Conservation (phyloP, 2,329 filamentous ascomycete species). For the Grosmannia penicillata region DNA sequence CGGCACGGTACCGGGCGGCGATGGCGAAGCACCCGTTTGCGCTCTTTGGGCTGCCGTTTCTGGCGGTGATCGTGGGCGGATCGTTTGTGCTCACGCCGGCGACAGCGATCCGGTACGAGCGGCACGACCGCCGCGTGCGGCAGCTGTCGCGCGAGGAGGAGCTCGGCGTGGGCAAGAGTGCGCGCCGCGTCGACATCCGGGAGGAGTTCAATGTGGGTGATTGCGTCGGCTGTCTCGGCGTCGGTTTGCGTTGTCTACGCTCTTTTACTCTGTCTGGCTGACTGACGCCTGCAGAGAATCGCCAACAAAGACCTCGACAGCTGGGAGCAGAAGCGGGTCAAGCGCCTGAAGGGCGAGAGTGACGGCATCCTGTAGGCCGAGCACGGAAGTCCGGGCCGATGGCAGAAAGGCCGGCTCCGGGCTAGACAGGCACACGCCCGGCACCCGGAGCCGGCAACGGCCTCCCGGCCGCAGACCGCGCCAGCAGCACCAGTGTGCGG, state of each 20-base stretch:
- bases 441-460: too few species aligned
- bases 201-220: constrained; percentile 77
- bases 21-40: constrained; percentile 74
- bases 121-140: constrained; percentile 77
- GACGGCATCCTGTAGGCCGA: constrained; percentile 58
- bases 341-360: constrained; percentile 76
- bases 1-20: constrained; percentile 58
- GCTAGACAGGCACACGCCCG: too few species aligned
- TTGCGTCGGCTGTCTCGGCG: neutral
- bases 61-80: constrained; percentile 75
- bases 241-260: too few species aligned
- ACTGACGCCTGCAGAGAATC: constrained; percentile 38
- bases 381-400: neutral
- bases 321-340: constrained; percentile 93
- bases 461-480: too few species aligned
- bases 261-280: too few species aligned
- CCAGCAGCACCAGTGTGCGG: too few species aligned
- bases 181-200: constrained; percentile 60
- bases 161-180: constrained; percentile 59
- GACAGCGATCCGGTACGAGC: constrained; percentile 85
- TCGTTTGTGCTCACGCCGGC: constrained; percentile 92
- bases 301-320: constrained; percentile 84
- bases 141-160: constrained; percentile 78
- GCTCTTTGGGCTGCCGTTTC: constrained; percentile 87
- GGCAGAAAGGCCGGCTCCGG: too few species aligned